A percentile compares a stretch with the other conserved stretches of the same genome.
Conservation (phyloP, 257 asterid species). For the Marsdenia floribunda region DNA sequence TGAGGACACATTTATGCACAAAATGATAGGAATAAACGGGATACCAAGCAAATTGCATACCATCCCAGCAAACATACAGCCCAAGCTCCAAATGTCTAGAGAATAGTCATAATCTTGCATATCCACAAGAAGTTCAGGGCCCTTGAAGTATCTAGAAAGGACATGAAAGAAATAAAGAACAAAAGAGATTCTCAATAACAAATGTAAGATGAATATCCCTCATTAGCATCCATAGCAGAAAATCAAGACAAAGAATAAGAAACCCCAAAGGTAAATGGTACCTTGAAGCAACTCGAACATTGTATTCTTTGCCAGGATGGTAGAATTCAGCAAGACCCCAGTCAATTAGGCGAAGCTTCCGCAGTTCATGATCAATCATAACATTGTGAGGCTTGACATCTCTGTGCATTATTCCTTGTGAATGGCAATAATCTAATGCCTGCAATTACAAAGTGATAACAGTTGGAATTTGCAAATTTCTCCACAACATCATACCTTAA, state of each 20-base stretch:
- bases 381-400: conserved; percentile 34
- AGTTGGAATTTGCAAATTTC: background rate
- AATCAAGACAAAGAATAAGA: background rate
- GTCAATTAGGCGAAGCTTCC: conserved; percentile 28
- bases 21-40: background rate
- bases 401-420: conserved; percentile 32
- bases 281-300: conserved; percentile 31
- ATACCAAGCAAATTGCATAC: conserved; percentile 11
- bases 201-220: background rate
- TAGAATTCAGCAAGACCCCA: conserved; percentile 32
- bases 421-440: conserved; percentile 32
- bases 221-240: background rate
- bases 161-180: background rate
- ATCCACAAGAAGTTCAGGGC: conserved; percentile 60
- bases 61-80: conserved; percentile 53
- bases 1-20: background rate
- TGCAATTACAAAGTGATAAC: background rate
- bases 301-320: conserved; percentile 32
- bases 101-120: conserved; percentile 73
- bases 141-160: conserved; percentile 32
- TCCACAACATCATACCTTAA: background rate
- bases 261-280: background rate
- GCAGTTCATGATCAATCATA: conserved; percentile 30
- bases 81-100: conserved; percentile 74
- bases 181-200: background rate